Base-by-base conservation (phyloP, 192 early-diverging fungal species). In the Coemansia sp. region DNA sequence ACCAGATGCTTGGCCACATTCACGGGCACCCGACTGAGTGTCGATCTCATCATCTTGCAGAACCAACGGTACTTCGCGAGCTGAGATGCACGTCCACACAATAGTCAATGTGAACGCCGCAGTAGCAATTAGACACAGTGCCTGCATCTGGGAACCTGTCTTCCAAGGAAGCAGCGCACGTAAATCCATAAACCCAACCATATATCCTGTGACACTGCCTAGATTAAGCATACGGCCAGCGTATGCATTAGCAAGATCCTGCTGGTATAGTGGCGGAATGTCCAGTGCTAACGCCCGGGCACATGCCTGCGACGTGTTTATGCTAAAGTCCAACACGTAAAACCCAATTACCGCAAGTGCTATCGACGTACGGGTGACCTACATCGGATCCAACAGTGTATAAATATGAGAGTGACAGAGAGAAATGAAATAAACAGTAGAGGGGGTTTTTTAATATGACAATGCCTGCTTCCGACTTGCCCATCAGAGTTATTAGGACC, bases 281-380 rank as follows among this genome's bases (percentile, higher is more conserved):
- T 98, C 96, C 18, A 97, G 83, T 24, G 95, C 91, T 47, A 98
- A 67, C 2, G 93, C 90, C 12, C 96, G 88, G 44, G 85, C 88
- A 28, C 85, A 85, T 0, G 96, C 94, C 64, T 92, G 90, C 7
- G 94, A 89, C 3, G 90, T 88, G 67, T 98, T 98, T 65, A 98
- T 86, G 10, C 92, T 88, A 73, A 98, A 97, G 73, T 98, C 96
- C 22, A 98, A 74, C 32, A 88, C 82, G 62, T 95, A 98, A 67
- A 98, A 97, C 14, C 87, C 88, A 8, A 85, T 23, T 7, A 98
- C 93, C n/a, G 93, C 94, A 16, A 91, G 60, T 3, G 81, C 62
- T 54, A 94, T 93, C 0, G 92, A 44, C 47, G 54, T 44, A 44
- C 77, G 61, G 63, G 55, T 72, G 70, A 78, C 76, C 75, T 78